Evolutionary conservation across 108 stramenopile genomes (phyloP), one percentile per base, ranked within the genome.

Genomic region (Stephanodiscus minutulus): DNA sequence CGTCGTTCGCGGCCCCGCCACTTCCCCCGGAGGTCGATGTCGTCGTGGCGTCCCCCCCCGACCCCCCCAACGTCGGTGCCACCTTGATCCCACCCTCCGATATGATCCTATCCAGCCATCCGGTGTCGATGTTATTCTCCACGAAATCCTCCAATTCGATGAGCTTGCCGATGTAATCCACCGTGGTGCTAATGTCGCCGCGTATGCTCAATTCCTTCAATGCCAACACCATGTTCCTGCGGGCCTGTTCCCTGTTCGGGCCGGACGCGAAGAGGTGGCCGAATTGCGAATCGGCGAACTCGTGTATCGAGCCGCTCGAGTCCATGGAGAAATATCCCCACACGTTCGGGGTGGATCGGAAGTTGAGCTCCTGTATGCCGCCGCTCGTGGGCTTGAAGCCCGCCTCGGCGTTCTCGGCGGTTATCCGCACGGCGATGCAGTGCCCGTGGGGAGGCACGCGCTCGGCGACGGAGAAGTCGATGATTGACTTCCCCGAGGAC

Each of bases 321-420:
- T 98, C 97, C 85, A 99, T 98, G 50, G 87, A 89, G 72, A 99
- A 99, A 87, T 99, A 99, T 24, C 99, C 99, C 99, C 99, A 99
- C 15, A 98, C 99, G 79, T 96, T 96, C 12, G 96, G 97, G 50
- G 96, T 98, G 10, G 96, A 97, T 53, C 98, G 85, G 71, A 99
- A 99, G 77, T 99, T 98, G 61, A 99, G 80, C 83, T 98, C 98
- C 75, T 91, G 92, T 55, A 99, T 96, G 15, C 89, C 90, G 25
- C 98, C 98, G 59, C 85, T 86, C 21, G 98, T 99, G 8, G 98
- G 98, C 77, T 98, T 96, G 91, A 99, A 99, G 20, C 97, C 97
- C 4, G 91, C 92, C 77, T 98, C 98, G 17, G 99, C 98, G 88
- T 98, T 99, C 81, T 99, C 99, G 9, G 99, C 99, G 0, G 99